A percentile compares a stretch with the other conserved stretches of the same genome.
Conservation (phyloP, 2,329 filamentous ascomycete genomes). For the Diaporthe sp. region DNA sequence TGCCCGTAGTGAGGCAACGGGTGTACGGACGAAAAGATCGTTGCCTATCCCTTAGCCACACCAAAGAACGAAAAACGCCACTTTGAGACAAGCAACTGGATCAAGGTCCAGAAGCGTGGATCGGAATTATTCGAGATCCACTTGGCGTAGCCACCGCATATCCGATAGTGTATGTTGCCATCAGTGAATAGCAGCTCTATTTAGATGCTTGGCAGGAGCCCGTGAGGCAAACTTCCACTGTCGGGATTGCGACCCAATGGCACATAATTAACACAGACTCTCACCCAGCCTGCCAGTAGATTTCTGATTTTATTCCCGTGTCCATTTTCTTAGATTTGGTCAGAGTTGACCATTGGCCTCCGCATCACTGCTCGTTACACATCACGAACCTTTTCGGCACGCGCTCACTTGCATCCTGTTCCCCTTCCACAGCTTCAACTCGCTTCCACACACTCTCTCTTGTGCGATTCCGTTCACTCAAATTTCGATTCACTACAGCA, state of each 20-base stretch:
- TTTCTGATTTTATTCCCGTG: neutral
- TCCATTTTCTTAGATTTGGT: neutral
- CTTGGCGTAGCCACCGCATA: neutral
- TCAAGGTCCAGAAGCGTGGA: neutral
- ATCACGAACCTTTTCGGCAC: neutral
- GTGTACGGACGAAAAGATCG: neutral
- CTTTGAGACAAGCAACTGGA: slow-evolving; percentile 1
- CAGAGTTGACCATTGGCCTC: neutral
- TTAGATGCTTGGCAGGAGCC: neutral
- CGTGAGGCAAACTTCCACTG: neutral
- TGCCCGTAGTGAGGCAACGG: neutral
- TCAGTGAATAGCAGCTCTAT: neutral
- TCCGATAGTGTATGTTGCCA: slow-evolving; percentile 24
- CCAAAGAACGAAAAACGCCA: slow-evolving; percentile 3
- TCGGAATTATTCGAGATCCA: neutral
- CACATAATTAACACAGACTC: slow-evolving; percentile 14
- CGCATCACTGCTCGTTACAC: slow-evolving; percentile 11
- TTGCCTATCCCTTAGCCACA: neutral
- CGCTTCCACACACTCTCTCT: neutral
- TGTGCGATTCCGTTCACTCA: no score
- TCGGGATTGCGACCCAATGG: neutral
- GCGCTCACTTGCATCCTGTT: neutral
- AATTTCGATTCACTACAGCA: neutral
- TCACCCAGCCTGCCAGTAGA: neutral
- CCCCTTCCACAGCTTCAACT: neutral